Conservation (phyloP, 805 yeast genomes). For the Tetrapisispora iriomotensis region DNA sequence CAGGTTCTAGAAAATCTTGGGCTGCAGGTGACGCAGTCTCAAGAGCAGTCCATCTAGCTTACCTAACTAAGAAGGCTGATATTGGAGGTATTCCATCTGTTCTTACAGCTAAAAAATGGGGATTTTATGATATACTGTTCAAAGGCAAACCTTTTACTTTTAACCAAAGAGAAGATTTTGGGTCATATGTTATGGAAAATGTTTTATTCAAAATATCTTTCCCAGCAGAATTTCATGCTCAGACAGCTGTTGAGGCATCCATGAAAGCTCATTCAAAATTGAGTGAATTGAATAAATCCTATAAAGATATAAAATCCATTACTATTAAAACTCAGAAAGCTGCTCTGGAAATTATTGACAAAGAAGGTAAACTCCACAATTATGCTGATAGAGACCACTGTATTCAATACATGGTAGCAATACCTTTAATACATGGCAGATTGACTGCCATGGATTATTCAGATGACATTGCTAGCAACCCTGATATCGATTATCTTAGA, state of each 20-base stretch:
- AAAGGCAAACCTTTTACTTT: constrained; percentile 42
- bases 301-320: constrained; percentile 40
- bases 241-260: constrained; percentile 55
- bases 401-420: constrained; percentile 53
- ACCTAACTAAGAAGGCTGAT: constrained; percentile 43
- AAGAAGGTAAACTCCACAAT: constrained; percentile 49
- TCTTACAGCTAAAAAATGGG: constrained; percentile 50
- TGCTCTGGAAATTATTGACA: constrained; percentile 50
- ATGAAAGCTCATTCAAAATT: constrained; percentile 34
- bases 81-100: constrained; percentile 48
- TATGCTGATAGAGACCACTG: constrained; percentile 60
- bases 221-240: constrained; percentile 61
- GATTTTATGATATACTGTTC: constrained; percentile 53
- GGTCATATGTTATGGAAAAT: constrained; percentile 54
- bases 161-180: constrained; percentile 37
- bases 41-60: constrained; percentile 48
- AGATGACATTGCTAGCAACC: constrained; percentile 41
- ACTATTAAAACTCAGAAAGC: constrained; percentile 52
- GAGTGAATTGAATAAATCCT: constrained; percentile 33
- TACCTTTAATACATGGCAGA: constrained; percentile 46
- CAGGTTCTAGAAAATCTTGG: constrained; percentile 56
- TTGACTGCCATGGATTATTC: constrained; percentile 50
- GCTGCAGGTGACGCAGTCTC: constrained; percentile 58
- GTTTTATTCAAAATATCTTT: constrained; percentile 50
- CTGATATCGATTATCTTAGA: constrained; percentile 43